Conservation (phyloP, 2,329 filamentous ascomycete species). For the Ophiostoma quercus region DNA sequence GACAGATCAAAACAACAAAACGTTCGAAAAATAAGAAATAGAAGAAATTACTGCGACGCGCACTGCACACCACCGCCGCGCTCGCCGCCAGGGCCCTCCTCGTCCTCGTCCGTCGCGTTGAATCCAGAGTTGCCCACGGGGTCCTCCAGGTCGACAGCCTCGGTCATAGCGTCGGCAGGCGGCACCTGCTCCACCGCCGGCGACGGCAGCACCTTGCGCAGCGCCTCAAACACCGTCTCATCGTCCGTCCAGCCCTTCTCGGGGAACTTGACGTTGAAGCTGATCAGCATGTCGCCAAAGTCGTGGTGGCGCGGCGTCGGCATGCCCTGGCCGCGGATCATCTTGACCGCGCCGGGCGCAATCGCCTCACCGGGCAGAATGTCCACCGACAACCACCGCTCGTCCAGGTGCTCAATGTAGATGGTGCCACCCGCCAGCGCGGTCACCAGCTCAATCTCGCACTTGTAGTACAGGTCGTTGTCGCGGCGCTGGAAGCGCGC, state of each 20-base stretch:
- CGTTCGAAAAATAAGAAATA: not conserved
- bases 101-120: conserved; percentile 62
- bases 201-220: conserved; percentile 80
- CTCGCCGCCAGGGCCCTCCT: conserved; percentile 64
- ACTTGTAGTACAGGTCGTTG: conserved; percentile 91
- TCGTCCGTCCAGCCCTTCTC: conserved; percentile 65
- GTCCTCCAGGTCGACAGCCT: conserved; percentile 82
- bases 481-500: conserved; percentile 90
- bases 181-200: conserved; percentile 59
- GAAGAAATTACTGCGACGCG: conserved; percentile 64
- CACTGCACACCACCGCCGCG: conserved; percentile 79
- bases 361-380: conserved; percentile 94
- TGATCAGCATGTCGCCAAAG: conserved; percentile 91
- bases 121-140: conserved; percentile 67
- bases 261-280: conserved; percentile 97
- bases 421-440: conserved; percentile 87
- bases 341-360: conserved; percentile 81
- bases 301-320: conserved; percentile 93
- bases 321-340: conserved; percentile 96
- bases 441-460: conserved; percentile 91
- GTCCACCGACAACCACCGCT: conserved; percentile 90
- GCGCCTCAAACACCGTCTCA: conserved; percentile 65
- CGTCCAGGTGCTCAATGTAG: conserved; percentile 93
- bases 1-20: not conserved
- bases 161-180: conserved; percentile 81